Evolutionary conservation across 2,329 filamentous ascomycete species (phyloP).

Genomic region (Penicillium thymicola): DNA sequence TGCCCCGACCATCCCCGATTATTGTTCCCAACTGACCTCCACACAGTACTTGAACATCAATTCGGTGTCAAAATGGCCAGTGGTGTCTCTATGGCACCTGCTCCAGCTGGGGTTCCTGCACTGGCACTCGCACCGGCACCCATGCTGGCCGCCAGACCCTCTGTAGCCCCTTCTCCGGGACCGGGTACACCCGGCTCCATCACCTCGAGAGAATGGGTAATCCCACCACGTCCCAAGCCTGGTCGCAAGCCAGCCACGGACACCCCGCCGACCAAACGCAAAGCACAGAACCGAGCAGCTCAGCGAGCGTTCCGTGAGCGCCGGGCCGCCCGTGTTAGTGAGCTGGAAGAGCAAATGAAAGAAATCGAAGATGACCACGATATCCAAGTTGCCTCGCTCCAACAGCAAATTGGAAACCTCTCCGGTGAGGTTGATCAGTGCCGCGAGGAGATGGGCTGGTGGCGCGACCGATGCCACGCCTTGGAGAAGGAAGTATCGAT

Average conservation of each 20-base stretch:
- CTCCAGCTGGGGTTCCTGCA: conserved; percentile 32
- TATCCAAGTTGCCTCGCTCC: conserved; percentile 49
- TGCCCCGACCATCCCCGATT: conserved; percentile 21
- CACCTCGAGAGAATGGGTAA: conserved; percentile 81
- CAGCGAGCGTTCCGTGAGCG: conserved; percentile 88
- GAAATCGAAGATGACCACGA: conserved; percentile 48
- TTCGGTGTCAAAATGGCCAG: conserved; percentile 34
- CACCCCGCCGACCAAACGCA: conserved; percentile 86
- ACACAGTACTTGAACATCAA: conserved; percentile 20
- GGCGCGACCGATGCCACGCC: conserved; percentile 55
- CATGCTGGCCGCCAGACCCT: conserved; percentile 39
- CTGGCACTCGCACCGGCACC: conserved; percentile 33
- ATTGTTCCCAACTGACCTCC: conserved; percentile 20
- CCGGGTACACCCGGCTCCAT: conserved; percentile 50
- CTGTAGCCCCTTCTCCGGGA: conserved; percentile 39
- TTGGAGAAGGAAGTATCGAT: conserved; percentile 60
- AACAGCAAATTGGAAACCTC: conserved; percentile 54
- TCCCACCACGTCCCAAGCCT: conserved; percentile 80
- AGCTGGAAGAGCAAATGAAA: conserved; percentile 53
- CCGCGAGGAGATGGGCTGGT: conserved; percentile 49
- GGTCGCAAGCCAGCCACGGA: conserved; percentile 92
- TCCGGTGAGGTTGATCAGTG: conserved; percentile 66
- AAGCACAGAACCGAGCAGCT: conserved; percentile 89
- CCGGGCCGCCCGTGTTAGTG: conserved; percentile 77
- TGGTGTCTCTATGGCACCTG: conserved; percentile 37